These are phyloP conservation scores for Backusella morwellensis DNA, from an alignment of 192 early-diverging fungal species.

Conservation along the genomic window DNA sequence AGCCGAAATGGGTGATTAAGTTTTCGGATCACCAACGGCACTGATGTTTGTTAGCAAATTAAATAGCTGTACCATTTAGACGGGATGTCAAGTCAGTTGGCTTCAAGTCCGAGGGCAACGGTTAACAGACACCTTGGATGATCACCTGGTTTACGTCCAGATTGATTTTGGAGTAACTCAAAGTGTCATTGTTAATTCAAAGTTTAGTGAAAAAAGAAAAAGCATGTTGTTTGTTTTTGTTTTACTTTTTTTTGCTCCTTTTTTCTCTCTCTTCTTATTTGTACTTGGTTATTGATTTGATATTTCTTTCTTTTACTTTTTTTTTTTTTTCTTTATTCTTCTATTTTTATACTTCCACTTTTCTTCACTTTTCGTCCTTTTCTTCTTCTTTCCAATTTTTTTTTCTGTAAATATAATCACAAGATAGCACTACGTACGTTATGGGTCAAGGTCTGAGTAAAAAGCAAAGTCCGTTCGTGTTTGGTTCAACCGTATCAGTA, in stretches of 20 bases:
- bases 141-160: constrained; percentile 21
- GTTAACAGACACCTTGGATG: constrained; percentile 24
- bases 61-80: constrained; percentile 8
- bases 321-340: background rate
- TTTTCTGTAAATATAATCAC: background rate
- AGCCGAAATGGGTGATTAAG: constrained; percentile 18
- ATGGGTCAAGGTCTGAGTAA: constrained; percentile 8
- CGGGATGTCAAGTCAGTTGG: constrained; percentile 12
- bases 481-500: background rate
- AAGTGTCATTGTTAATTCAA: constrained; percentile 8
- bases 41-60: constrained; percentile 30
- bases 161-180: constrained; percentile 12
- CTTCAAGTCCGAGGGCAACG: constrained; percentile 22
- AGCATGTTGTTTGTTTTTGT: background rate
- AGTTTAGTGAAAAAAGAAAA: background rate
- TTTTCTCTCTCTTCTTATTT: background rate
- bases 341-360: background rate
- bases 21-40: constrained; percentile 32
- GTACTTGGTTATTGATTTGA: background rate
- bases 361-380: background rate
- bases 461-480: background rate
- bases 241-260: constrained; percentile 4
- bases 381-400: background rate
- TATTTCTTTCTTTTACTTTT: background rate
- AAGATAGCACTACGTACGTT: background rate